A percentile compares a stretch with the other conserved stretches of the same genome.
Conservation (phyloP, 805 yeast species). For the Schwanniomyces vanrijiae region DNA sequence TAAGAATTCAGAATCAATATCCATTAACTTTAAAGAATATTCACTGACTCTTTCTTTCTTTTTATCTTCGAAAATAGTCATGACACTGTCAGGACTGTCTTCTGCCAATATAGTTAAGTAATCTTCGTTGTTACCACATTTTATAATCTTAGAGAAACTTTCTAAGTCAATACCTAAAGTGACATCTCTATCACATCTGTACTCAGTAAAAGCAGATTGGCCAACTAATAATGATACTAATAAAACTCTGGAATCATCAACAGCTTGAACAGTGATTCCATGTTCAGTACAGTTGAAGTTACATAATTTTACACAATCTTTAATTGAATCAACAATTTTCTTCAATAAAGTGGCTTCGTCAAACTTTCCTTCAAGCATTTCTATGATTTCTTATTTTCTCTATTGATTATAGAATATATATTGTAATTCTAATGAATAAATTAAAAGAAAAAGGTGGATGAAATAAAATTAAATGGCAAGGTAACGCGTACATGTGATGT, state of each 20-base stretch:
- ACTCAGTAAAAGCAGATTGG: slow-evolving; percentile 82
- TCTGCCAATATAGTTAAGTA: slow-evolving; percentile 87
- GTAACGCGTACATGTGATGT: background rate
- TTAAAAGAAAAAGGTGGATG: background rate
- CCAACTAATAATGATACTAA: slow-evolving; percentile 87
- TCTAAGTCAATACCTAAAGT: slow-evolving; percentile 90
- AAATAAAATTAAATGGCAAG: background rate
- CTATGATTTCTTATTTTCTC: slow-evolving; percentile 1
- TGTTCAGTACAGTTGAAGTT: slow-evolving; percentile 95
- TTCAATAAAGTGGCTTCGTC: slow-evolving; percentile 90
- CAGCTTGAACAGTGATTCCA: slow-evolving; percentile 96
- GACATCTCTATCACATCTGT: slow-evolving; percentile 92
- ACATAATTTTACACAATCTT: slow-evolving; percentile 92
- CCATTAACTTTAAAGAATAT: slow-evolving; percentile 89
- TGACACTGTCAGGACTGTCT: slow-evolving; percentile 76
- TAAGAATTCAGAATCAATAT: slow-evolving; percentile 91
- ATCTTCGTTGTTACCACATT: slow-evolving; percentile 89
- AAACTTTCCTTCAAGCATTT: slow-evolving; percentile 98
- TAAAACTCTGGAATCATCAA: slow-evolving; percentile 94
- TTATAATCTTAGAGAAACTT: slow-evolving; percentile 83
- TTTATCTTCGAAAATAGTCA: slow-evolving; percentile 86
- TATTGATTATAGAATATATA: background rate
- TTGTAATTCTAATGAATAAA: background rate
- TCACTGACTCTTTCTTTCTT: slow-evolving; percentile 90
- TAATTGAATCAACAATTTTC: slow-evolving; percentile 89